A percentile compares a stretch with the other conserved stretches of the same genome.
Evolutionary conservation across 345 rosid genomes (phyloP).

Genomic region (Eutrema yunnanense): DNA sequence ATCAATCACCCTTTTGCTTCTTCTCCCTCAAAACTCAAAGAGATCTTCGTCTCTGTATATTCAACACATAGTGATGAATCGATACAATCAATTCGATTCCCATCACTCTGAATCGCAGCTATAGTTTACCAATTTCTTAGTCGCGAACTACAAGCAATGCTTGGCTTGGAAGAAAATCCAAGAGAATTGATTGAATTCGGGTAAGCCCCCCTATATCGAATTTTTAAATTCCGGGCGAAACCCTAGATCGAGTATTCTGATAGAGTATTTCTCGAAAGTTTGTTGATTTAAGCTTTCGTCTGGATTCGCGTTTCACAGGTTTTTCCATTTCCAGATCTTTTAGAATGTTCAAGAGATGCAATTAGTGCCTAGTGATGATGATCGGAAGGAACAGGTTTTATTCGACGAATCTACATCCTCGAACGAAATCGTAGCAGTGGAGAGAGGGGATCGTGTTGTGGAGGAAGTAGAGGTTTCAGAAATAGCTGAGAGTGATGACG

Average conservation of each 20-base stretch:
- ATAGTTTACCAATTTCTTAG: not conserved
- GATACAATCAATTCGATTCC: not conserved
- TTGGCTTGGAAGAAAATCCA: not conserved
- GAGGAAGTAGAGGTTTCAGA: conserved; percentile 40
- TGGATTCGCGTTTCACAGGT: not conserved
- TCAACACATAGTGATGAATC: conserved; percentile 16
- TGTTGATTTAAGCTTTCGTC: not conserved
- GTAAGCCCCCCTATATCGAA: not conserved
- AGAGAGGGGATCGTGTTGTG: conserved; percentile 36
- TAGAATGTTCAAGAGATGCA: conserved; percentile 65
- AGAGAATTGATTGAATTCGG: conserved; percentile 15
- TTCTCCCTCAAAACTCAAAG: not conserved
- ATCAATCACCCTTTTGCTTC: not conserved
- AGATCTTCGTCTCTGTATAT: conserved; percentile 8
- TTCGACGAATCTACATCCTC: conserved; percentile 52
- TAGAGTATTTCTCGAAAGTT: not conserved
- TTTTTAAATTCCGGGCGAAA: not conserved
- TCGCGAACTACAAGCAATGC: conserved; percentile 19
- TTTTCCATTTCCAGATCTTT: conserved; percentile 15
- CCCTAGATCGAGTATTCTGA: too few relatives aligned
- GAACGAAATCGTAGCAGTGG: conserved; percentile 56
- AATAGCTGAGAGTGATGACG: conserved; percentile 48
- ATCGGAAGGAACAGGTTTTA: conserved; percentile 59
- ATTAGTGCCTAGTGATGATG: conserved; percentile 70
- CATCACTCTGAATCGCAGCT: not conserved